Evolutionary conservation across 179 eudicot species (phyloP), one percentile per base, ranked within the genome.

Genomic region (Corrigiola litoralis): DNA sequence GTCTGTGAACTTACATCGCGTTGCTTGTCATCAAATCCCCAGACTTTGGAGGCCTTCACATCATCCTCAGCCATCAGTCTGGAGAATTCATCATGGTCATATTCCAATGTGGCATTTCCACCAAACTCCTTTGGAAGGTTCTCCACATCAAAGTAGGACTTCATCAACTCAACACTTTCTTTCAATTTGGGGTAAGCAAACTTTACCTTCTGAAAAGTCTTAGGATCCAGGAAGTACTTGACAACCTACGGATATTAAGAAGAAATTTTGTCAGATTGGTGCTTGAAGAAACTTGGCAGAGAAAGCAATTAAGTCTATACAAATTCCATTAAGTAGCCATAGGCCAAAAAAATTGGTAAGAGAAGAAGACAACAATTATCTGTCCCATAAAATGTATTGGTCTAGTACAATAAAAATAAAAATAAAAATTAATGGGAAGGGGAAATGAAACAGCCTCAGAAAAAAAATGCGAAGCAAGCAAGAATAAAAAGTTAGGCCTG

Each of bases 91-190:
- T 80, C 79, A 24, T 86, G 89, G 67, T 84, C 79, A 42, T 86
- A 86, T 10, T 70, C 71, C 37, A 86, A 42, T 38, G 89, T 78
- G 21, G 89, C 87, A 44, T 78, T 80, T 16, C 92, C 92, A 9
- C 92, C 92, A 78, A 81, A 86, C 67, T 82, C 89, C 40, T 81
- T 72, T 4, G 92, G 97, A 63, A 94, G 97, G 76, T 88, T 94
- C 58, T 88, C 95, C 56, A 84, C 48, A 34, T 91, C 99, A 31
- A 91, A 94, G 66, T 79, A 84, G 24, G 88, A 75, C 17, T 58
- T 81, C 99, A 94, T 94, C 53, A 91, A 79, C 69, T 90, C 97
- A 27, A 77, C 88, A 61, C 99, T 88, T 4, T 86, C 99, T 72
- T 90, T 77, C 57, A 88, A 81, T 71, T 78, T 88, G 6, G 97